Conservation (phyloP, 2,329 filamentous ascomycete genomes). For the Microthyrium microscopicum region DNA sequence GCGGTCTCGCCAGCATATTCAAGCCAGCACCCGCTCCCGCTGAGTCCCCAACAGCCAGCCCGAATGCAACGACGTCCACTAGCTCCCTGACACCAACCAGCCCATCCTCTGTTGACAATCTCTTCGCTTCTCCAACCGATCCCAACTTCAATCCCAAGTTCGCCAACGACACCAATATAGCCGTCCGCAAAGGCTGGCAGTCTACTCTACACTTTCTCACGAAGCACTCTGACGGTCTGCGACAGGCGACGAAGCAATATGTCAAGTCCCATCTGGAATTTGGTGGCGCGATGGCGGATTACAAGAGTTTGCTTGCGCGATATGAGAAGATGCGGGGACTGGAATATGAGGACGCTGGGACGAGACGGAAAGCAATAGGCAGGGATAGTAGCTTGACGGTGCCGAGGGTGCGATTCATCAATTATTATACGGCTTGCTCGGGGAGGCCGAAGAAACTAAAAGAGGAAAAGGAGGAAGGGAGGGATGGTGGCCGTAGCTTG, state of each 20-base stretch:
- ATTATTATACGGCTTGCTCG: constrained; percentile 80
- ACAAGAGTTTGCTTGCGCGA: constrained; percentile 47
- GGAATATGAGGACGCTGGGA: constrained; percentile 46
- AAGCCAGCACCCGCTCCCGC: constrained; percentile 22
- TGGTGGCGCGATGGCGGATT: constrained; percentile 65
- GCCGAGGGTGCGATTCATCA: constrained; percentile 58
- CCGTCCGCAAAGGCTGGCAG: constrained; percentile 52
- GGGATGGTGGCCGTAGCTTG: constrained; percentile 5
- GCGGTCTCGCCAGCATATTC: constrained; percentile 67
- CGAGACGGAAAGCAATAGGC: constrained; percentile 16
- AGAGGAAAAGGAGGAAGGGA: constrained; percentile 27
- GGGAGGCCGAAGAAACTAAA: constrained; percentile 43
- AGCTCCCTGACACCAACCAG: constrained; percentile 5
- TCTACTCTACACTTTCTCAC: constrained; percentile 57
- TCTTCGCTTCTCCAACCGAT: constrained; percentile 22
- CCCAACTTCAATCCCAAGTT: constrained; percentile 64
- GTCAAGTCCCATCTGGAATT: constrained; percentile 72
- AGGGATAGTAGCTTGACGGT: constrained; percentile 15
- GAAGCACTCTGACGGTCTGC: constrained; percentile 62
- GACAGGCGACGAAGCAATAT: constrained; percentile 54
- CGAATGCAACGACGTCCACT: constrained; percentile 1
- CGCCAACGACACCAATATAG: constrained; percentile 53
- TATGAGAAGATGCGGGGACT: constrained; percentile 55
- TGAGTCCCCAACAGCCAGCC: constrained; percentile 6
- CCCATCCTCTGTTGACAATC: constrained; percentile 19